Percentiles rank a stretch among this genome's conserved stretches.
These are phyloP conservation scores for Globisporangium spinosum DNA, from an alignment of 352 stramenopile species.

Conservation along the genomic window DNA sequence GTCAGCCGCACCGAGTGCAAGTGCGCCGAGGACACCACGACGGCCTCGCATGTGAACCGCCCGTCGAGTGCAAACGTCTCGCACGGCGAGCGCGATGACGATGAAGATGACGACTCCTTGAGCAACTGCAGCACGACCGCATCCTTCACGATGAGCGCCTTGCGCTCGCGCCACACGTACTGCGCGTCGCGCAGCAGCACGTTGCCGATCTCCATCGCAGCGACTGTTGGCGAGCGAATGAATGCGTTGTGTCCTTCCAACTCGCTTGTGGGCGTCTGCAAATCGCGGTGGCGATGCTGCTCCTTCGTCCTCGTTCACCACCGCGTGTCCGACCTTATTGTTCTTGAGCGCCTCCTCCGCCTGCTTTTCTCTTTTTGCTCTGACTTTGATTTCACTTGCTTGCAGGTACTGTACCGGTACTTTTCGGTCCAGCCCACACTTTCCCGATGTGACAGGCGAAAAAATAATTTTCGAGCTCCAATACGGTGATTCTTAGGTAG, in stretches of 20 bases:
- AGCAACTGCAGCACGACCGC: conserved; percentile 32
- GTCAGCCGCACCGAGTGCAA: conserved; percentile 50
- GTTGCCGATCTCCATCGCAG: conserved; percentile 41
- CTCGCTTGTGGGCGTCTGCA: not conserved
- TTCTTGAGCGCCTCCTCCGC: not conserved
- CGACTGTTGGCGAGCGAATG: not conserved
- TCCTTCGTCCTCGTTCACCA: not conserved
- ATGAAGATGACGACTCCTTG: conserved; percentile 18
- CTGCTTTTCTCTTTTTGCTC: not conserved
- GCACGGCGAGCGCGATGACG: conserved; percentile 13
- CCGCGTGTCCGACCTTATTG: not conserved
- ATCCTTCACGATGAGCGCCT: conserved; percentile 31
- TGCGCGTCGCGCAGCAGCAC: conserved; percentile 47
- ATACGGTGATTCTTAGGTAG: not conserved
- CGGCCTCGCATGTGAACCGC: conserved; percentile 37
- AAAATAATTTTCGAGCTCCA: not conserved
- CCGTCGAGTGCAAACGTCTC: conserved; percentile 40
- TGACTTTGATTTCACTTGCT: conserved; percentile 1
- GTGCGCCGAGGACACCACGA: conserved; percentile 63
- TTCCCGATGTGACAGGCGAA: not conserved
- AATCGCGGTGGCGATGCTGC: not conserved
- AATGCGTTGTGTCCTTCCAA: not conserved
- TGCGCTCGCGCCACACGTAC: conserved; percentile 44
- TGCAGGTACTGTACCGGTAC: not conserved
- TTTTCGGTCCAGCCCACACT: not conserved